These are phyloP conservation scores for Ceratocystis albifundus DNA, from an alignment of 2,329 filamentous ascomycete genomes.

Conservation along the genomic window DNA sequence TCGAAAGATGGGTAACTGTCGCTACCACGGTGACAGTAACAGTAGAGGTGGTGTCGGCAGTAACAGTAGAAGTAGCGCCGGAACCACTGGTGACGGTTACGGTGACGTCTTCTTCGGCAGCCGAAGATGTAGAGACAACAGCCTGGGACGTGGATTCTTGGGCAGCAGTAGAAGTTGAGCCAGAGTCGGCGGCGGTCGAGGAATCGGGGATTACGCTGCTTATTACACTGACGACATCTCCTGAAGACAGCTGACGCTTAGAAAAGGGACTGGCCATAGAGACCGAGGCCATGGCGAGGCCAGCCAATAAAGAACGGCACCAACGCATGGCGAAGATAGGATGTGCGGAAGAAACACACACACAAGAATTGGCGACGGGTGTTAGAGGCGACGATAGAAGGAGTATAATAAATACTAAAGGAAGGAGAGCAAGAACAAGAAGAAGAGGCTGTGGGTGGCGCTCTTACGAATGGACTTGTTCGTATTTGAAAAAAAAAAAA, in stretches of 20 bases:
- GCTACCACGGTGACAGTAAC: slow-evolving; percentile 28
- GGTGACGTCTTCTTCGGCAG: slow-evolving; percentile 21
- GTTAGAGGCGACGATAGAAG: neutral
- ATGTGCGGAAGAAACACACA: neutral
- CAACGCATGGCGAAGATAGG: slow-evolving; percentile 19
- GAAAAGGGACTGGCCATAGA: slow-evolving; percentile 15
- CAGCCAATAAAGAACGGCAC: slow-evolving; percentile 17
- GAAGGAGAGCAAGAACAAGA: neutral
- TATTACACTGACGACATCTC: neutral
- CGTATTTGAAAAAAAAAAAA: neutral
- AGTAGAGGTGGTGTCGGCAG: slow-evolving; percentile 27
- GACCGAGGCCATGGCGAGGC: slow-evolving; percentile 15
- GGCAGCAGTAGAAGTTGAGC: slow-evolving; percentile 11
- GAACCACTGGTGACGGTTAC: slow-evolving; percentile 22
- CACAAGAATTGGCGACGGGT: neutral
- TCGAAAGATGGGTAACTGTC: slow-evolving; percentile 31
- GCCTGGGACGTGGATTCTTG: slow-evolving; percentile 7
- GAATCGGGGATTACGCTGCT: neutral
- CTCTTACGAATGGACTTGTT: neutral
- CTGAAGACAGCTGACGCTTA: slow-evolving; percentile 12
- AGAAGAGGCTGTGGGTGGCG: neutral
- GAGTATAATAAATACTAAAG: neutral
- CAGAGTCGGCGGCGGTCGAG: neutral
- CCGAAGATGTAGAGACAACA: neutral
- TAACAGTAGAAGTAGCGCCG: slow-evolving; percentile 21